Percentiles rank a stretch among this genome's conserved stretches.
phyloP scores from a whole-genome alignment of 192 early-diverging fungal genomes.

The Coemansia umbellata region DNA sequence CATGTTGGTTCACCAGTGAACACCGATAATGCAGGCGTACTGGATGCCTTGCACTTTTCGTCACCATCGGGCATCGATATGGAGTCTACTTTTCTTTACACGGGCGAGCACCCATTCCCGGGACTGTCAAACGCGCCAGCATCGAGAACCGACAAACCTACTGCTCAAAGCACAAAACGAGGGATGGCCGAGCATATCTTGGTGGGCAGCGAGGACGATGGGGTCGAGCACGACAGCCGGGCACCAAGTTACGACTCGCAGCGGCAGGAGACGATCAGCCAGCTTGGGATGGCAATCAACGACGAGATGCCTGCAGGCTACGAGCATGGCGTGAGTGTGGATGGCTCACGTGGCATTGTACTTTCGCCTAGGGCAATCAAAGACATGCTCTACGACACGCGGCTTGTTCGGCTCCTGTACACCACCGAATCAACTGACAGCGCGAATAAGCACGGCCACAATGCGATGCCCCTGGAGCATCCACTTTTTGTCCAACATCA shows the following conservation, averaged over 20 bases:
- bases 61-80: conserved; percentile 20
- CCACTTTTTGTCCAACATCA: conserved; percentile 8
- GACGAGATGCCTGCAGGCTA: conserved; percentile 39
- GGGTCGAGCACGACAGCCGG: background rate
- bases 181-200: conserved; percentile 6
- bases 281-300: conserved; percentile 31
- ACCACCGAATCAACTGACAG: background rate
- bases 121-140: conserved; percentile 5
- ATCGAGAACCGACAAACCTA: background rate
- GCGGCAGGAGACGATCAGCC: conserved; percentile 13
- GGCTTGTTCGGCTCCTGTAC: conserved; percentile 15
- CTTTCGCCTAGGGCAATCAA: conserved; percentile 30
- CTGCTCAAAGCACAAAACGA: background rate
- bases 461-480: conserved; percentile 3
- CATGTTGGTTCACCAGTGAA: too few relatives aligned
- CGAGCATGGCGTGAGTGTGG: conserved; percentile 37
- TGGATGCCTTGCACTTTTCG: background rate
- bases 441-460: background rate
- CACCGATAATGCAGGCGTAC: background rate
- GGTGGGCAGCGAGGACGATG: background rate
- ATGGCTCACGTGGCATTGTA: conserved; percentile 34
- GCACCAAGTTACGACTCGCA: too few relatives aligned
- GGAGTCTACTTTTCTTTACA: conserved; percentile 38
- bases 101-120: conserved; percentile 34
- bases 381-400: conserved; percentile 45